Percentiles rank a stretch among this genome's conserved stretches.
Evolutionary conservation across 2,329 filamentous ascomycete genomes (phyloP).

Genomic region (Colletotrichum acutatum): DNA sequence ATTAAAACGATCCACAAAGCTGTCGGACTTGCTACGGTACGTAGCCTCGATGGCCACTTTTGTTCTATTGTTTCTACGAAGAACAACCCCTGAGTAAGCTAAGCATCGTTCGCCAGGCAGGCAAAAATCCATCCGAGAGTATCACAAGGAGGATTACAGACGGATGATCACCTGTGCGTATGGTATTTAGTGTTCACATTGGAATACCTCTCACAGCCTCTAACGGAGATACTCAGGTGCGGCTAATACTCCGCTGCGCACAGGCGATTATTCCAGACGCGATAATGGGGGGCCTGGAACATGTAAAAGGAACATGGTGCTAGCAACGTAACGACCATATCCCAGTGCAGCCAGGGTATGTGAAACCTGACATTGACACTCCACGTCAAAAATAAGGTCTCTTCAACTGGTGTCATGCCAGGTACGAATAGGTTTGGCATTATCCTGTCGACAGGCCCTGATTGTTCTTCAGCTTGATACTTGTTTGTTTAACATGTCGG

Average conservation of each 20-base stretch:
- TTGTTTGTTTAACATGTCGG: neutral
- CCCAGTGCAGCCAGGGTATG: neutral
- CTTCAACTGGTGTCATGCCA: neutral
- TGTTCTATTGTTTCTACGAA: slow-evolving; percentile 1
- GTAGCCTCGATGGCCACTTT: slow-evolving; percentile 13
- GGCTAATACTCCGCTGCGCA: neutral
- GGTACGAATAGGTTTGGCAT: neutral
- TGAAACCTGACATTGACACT: slow-evolving; percentile 16
- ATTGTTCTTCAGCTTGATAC: neutral
- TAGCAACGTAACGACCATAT: slow-evolving; percentile 5
- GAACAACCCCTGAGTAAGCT: neutral
- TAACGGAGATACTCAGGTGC: neutral
- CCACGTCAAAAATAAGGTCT: slow-evolving; percentile 7
- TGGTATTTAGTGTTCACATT: slow-evolving; percentile 7
- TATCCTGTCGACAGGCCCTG: neutral
- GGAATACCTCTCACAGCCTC: slow-evolving; percentile 8
- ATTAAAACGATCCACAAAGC: neutral
- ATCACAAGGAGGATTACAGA: slow-evolving; percentile 13
- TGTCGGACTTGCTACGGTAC: neutral
- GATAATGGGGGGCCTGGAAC: neutral
- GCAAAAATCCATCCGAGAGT: slow-evolving; percentile 15
- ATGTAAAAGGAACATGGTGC: neutral
- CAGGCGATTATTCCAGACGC: slow-evolving; percentile 11
- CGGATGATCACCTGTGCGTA: slow-evolving; percentile 21
- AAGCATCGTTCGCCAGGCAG: neutral